Conservation (phyloP, 495 filamentous ascomycete species). For the Acidiella bohemica region DNA sequence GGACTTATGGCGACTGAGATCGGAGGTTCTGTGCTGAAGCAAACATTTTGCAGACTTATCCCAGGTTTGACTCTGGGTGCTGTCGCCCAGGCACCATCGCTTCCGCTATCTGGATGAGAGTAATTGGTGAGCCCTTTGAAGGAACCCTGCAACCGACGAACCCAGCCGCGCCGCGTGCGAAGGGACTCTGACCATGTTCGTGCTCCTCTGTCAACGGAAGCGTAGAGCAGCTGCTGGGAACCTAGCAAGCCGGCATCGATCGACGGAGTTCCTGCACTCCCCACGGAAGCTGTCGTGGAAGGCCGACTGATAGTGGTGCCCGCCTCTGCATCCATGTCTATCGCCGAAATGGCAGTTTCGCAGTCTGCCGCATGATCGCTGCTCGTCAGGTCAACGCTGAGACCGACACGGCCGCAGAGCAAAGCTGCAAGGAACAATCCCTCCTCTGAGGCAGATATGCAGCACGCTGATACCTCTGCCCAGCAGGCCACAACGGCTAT, state of each 20-base stretch:
- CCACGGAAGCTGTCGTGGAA: neutral
- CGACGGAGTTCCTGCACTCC: neutral
- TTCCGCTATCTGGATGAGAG: too few relatives aligned
- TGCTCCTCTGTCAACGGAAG: neutral
- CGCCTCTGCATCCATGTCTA: neutral
- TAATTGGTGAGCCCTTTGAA: too few relatives aligned
- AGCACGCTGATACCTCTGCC: slow-evolving; percentile 29
- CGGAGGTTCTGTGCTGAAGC: slow-evolving; percentile 52
- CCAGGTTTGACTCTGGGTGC: too few relatives aligned
- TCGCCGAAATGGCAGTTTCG: slow-evolving; percentile 1
- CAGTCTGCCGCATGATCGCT: neutral
- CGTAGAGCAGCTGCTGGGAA: neutral
- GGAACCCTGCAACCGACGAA: slow-evolving; percentile 7
- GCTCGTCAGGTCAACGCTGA: slow-evolving; percentile 3
- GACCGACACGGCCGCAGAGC: slow-evolving; percentile 49
- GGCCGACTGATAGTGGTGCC: too few relatives aligned
- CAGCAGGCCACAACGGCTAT: slow-evolving; percentile 47
- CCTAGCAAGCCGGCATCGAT: slow-evolving; percentile 3
- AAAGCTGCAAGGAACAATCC: slow-evolving; percentile 50
- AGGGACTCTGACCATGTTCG: slow-evolving; percentile 3
- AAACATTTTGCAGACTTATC: slow-evolving; percentile 49
- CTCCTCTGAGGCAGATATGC: slow-evolving; percentile 42
- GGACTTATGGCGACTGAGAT: slow-evolving; percentile 57
- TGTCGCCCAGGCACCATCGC: too few relatives aligned
- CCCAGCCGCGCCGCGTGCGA: neutral